phyloP scores from a whole-genome alignment of 176 grass and related monocot species.

The Aegilops speltoides region DNA sequence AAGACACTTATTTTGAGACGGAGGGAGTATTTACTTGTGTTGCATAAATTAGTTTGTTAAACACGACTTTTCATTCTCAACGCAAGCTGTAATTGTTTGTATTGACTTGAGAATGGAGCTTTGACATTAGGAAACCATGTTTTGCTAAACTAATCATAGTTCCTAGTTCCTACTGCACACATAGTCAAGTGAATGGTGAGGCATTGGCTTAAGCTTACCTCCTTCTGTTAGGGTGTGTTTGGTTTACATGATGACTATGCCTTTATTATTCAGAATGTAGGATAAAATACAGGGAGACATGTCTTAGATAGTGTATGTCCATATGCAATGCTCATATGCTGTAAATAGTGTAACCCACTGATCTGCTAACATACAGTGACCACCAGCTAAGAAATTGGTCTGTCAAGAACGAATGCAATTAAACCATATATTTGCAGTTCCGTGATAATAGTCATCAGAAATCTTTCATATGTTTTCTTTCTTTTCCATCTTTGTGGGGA shows the following conservation, averaged over 20 bases:
- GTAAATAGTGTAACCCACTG: background rate
- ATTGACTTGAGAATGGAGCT: background rate
- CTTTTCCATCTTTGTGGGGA: background rate
- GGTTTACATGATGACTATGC: background rate
- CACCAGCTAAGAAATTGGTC: background rate
- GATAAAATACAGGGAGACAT: background rate
- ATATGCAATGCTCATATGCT: background rate
- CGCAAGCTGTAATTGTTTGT: background rate
- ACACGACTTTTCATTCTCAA: background rate
- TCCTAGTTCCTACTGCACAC: background rate
- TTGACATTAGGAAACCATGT: background rate
- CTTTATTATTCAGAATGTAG: background rate
- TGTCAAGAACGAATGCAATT: background rate
- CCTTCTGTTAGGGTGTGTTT: background rate
- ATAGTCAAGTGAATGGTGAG: constrained; percentile 1
- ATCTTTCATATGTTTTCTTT: background rate
- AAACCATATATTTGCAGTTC: background rate
- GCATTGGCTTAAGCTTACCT: background rate
- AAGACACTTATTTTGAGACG: too few relatives aligned
- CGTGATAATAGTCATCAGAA: background rate
- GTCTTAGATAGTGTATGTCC: background rate
- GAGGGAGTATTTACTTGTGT: background rate
- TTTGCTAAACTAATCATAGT: background rate
- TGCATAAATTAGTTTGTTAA: background rate
- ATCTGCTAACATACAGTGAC: background rate